Base-by-base conservation (phyloP, 2,329 filamentous ascomycete species). In the Elsinoe arachidis region DNA sequence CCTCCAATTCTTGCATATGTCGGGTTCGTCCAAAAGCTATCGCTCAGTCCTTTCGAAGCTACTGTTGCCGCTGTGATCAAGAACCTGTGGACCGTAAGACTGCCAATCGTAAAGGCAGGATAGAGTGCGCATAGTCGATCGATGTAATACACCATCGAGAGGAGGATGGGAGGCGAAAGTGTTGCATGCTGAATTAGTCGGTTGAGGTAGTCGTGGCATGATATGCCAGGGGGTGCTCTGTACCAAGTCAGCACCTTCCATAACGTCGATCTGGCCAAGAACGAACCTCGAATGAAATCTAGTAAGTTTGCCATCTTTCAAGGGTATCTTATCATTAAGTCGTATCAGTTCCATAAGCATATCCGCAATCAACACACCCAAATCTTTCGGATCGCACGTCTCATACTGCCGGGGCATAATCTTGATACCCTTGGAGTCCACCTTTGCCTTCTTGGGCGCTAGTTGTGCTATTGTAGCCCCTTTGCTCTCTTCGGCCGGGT, bases 111-210 rank as follows among this genome's bases (percentile, higher is more conserved):
- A 71, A 99, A 99, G 47, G 92, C 88, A 2, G 89, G 87, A 69
- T 96, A 99, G 59, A 95, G 78, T 10, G 88, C 86, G 72, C 92
- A 99, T 19, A 99, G 80, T 33, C 90, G 86, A 73, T 99, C 93
- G 66, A 99, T 97, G 68, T 97, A 99, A 69, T 95, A 99, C 58
- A 99, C 93, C 90, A 99, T 97, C 64, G 91, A 93, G 35, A 99
- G 82, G n/a, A 99, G 79, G 53, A 99, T 86, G 0, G 93, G 92
- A 11, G 93, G 91, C 5, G 90, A 90, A 2, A 99, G 79, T 0
- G 92, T 96, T 23, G 93, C 93, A 70, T 99, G 93, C 59, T 90
- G 90, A 21, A 95, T 93, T 58, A 99, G 79, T 61, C 93, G 86
- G 66, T 93, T 88, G 35, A 99, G 80, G 69, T 99, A 99, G 70